Evolutionary conservation across 495 filamentous ascomycete genomes (phyloP), one percentile per base, ranked within the genome.

Genomic region (Penicillium paxilli): DNA sequence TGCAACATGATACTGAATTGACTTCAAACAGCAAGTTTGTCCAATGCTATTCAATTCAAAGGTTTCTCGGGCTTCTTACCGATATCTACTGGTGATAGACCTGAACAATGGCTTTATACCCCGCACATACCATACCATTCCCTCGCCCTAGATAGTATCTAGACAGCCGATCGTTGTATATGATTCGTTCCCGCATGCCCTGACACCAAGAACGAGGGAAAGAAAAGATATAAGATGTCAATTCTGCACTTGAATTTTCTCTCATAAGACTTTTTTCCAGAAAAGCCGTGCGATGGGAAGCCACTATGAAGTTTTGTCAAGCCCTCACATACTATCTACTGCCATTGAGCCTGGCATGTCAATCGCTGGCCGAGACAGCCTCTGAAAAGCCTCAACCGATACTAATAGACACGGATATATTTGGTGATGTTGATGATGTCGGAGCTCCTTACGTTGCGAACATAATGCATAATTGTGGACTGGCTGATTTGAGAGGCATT

Each of bases 371-470:
- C 26, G 12, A 9, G 26, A 30, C 26, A 30, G 17, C 20, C 25
- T 49, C 47, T 22, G 47, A 37, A 38, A 37, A 45, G 5, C 2
- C 22, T 5, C 46, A 49, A 21, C 1, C 46, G 12, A 21, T 49
- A 19, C 19, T 49, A 7, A 49, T 49, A n/a, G 46, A 49, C 25
- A 49, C 46, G 12, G 46, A 49, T 17, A 49, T 49, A 8, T 49
- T 49, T 14, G 46, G 46, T 5, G 46, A 49, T 22, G 46, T 49
- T 5, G 46, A 49, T 35, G 46, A 49, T 49, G 46, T 49, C 11
- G 46, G 46, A 1, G 46, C 46, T 1, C 28, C 33, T 30, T 8
- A 23, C 17, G 23, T 49, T 0, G 46, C 46, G n/a, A 49, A 49
- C 19, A 30, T 35, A n/a, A 17, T 49, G 11, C 28, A 49, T 14